Evolutionary conservation across 225 moss, liverwort and hornwort species (phyloP), one percentile per base, ranked within the genome.

Genomic region (Pseudoscleropodium purum): DNA sequence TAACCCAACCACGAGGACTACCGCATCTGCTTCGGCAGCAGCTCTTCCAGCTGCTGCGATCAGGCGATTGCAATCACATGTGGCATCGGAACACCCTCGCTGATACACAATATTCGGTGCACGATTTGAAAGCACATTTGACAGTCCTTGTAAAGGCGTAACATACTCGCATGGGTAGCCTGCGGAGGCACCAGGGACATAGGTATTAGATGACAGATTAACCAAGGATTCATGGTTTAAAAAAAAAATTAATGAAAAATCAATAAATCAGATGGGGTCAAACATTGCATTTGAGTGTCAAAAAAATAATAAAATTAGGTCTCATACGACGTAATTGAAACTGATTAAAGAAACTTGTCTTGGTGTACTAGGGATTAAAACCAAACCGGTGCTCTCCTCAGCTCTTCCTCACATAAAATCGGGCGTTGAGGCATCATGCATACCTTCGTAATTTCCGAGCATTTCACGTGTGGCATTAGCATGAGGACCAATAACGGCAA

Each of bases 401-500:
- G n/a, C 33, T 69, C 31, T 85, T 57, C 29, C 57, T 85, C 72
- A 30, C 56, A 43, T 7, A 16, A 87, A 56, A 57, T 45, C 26
- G 41, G 33, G 30, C 26, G 3, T 56, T 4, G 10, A 15, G 45
- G 52, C 54, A 59, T 16, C 7, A 17, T 60, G 49, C 66, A 68
- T 90, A 95, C 95, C 96, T 95, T 95, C 88, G 72, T 96, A 96
- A 65, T 93, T 92, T 13, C 96, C 95, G 27, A 96, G 89, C 96
- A 98, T 96, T 87, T 89, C 89, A 13, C 82, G 78, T 18, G 84
- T 83, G 47, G 96, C 96, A 70, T 96, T 90, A 23, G 94, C 98
- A 89, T 98, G 95, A 43, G 96, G 96, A 60, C 98, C 96, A 33
- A 96, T 94, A 15, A 98, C 87, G 25, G 93, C 98, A 17, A 98